These are phyloP conservation scores for Thraustochytrium striatum DNA, from an alignment of 352 stramenopile species.

Conservation along the genomic window DNA sequence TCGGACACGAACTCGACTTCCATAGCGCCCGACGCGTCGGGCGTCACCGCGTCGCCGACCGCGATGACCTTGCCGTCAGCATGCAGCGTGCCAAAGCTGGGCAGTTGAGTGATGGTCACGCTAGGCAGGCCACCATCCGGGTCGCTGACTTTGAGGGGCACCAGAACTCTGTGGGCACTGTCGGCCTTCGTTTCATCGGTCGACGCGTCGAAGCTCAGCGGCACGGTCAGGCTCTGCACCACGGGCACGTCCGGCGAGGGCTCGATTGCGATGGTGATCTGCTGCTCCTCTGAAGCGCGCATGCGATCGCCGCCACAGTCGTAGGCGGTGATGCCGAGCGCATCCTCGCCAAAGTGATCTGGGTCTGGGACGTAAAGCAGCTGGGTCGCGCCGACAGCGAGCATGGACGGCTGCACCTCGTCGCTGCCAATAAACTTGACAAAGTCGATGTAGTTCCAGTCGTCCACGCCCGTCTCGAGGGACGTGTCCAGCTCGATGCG, in stretches of 20 bases:
- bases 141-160: not conserved
- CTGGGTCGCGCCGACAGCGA: not conserved
- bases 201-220: no score
- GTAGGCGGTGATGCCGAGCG: not conserved
- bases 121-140: not conserved
- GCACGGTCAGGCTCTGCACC: not conserved
- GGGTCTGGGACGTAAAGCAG: not conserved
- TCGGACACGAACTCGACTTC: not conserved
- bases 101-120: not conserved
- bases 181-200: no score
- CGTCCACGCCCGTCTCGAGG: not conserved
- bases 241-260: not conserved
- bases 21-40: not conserved
- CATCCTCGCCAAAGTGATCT: not conserved
- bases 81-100: not conserved
- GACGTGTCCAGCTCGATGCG: not conserved
- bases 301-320: not conserved
- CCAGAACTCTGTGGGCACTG: no score
- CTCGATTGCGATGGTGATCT: not conserved
- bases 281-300: not conserved
- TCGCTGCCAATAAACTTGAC: not conserved
- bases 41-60: not conserved
- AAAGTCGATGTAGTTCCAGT: no score
- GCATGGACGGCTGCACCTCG: not conserved
- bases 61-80: no score